A percentile compares a stretch with the other conserved stretches of the same genome.
These are phyloP conservation scores for Hysterium pulicare DNA, from an alignment of 2,329 filamentous ascomycete genomes.

Conservation along the genomic window DNA sequence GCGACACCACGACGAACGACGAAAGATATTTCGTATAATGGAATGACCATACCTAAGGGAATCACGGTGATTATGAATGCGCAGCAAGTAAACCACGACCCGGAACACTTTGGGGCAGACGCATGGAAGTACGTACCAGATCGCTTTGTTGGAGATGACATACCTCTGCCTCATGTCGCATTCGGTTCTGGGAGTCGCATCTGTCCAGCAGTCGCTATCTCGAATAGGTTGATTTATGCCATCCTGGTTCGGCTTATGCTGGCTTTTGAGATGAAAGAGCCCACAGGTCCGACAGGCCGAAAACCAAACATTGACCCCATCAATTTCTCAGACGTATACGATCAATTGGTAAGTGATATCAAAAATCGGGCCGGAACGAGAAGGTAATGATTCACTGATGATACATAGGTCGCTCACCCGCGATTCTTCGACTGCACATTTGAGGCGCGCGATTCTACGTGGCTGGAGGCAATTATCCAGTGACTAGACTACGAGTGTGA, in stretches of 20 bases:
- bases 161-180: constrained; percentile 15
- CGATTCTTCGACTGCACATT: no score
- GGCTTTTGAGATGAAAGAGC: no score
- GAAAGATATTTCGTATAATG: constrained; percentile 12
- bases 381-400: no score
- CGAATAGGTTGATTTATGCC: constrained; percentile 20
- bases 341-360: no score
- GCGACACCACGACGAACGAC: constrained; percentile 14
- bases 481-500: no score
- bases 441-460: no score
- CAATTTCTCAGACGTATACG: no score
- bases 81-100: constrained; percentile 20
- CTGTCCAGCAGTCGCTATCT: constrained; percentile 19
- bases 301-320: no score
- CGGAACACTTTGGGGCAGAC: constrained; percentile 15
- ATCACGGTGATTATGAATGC: constrained; percentile 23
- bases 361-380: no score
- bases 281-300: background rate
- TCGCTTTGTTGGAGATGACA: constrained; percentile 14
- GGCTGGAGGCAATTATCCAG: no score
- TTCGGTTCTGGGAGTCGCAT: constrained; percentile 19
- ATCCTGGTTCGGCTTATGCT: no score
- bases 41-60: constrained; percentile 16
- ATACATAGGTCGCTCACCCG: no score
- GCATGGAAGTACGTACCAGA: constrained; percentile 16